Conservation (phyloP, 805 yeast genomes). For the Saccharomyces jurei region DNA sequence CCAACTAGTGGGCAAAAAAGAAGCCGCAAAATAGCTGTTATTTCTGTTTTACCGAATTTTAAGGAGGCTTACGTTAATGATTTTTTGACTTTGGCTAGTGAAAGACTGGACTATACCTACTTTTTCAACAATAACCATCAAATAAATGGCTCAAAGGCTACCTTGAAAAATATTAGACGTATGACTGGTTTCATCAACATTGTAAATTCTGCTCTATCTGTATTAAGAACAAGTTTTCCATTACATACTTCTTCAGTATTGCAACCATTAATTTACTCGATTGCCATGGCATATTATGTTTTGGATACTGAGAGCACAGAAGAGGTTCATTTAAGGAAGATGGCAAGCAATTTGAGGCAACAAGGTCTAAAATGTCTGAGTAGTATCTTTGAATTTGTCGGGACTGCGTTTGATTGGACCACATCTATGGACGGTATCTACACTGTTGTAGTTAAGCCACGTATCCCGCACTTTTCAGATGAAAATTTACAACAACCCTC, state of each 20-base stretch:
- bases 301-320: conserved; percentile 24
- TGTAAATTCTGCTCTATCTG: conserved; percentile 19
- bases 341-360: conserved; percentile 55
- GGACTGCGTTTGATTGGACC: conserved; percentile 49
- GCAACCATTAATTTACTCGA: conserved; percentile 48
- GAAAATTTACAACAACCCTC: conserved; percentile 84
- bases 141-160: conserved; percentile 21
- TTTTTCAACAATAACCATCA: conserved; percentile 26
- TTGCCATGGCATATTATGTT: conserved; percentile 45
- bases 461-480: conserved; percentile 56
- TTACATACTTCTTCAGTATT: conserved; percentile 43
- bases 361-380: conserved; percentile 58
- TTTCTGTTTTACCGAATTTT: conserved; percentile 54
- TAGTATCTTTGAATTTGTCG: conserved; percentile 46
- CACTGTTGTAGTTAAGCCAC: conserved; percentile 48
- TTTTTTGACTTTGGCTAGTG: conserved; percentile 58
- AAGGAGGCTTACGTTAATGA: conserved; percentile 42
- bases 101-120: conserved; percentile 38
- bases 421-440: conserved; percentile 44
- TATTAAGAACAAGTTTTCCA: conserved; percentile 51
- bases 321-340: conserved; percentile 30
- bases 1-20: conserved; percentile 61
- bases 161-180: conserved; percentile 36
- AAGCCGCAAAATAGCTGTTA: conserved; percentile 64
- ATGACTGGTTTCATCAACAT: conserved; percentile 56